Percentiles rank a stretch among this genome's conserved stretches.
phyloP scores from a whole-genome alignment of 768 basidiomycete species.

The Amanita rimosa region DNA sequence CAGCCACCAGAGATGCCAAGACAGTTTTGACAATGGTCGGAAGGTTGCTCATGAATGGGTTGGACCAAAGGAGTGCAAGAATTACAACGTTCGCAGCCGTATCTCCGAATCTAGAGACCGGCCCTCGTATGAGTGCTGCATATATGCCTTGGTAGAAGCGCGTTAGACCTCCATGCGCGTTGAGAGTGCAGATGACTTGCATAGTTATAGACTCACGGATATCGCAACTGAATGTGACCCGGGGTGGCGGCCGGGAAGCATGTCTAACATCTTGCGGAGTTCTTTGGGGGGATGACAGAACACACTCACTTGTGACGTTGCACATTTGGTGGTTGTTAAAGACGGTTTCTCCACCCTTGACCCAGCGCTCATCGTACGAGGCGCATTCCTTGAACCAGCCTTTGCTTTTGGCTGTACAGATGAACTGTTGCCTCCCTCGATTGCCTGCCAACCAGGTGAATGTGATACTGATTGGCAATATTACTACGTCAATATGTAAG shows the following conservation, averaged over 20 bases:
- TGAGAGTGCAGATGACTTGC: conserved; percentile 53
- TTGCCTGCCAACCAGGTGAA: too few relatives aligned
- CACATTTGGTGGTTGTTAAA: conserved; percentile 97
- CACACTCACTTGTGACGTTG: conserved; percentile 83
- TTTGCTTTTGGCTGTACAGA: too few relatives aligned
- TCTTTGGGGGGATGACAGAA: neutral
- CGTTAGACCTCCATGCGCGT: conserved; percentile 66
- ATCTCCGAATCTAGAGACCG: conserved; percentile 82
- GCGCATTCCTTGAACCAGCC: too few relatives aligned
- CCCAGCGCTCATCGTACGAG: too few relatives aligned
- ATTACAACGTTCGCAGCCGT: conserved; percentile 93
- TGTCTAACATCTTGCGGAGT: conserved; percentile 95
- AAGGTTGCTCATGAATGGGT: conserved; percentile 55
- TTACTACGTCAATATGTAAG: too few relatives aligned
- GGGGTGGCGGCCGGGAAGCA: conserved; percentile 83
- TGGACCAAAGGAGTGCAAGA: conserved; percentile 70
- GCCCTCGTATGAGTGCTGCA: conserved; percentile 83
- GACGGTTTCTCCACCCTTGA: conserved; percentile 86
- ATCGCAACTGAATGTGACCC: conserved; percentile 94
- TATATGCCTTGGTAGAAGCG: conserved; percentile 84
- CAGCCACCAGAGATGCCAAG: conserved; percentile 71
- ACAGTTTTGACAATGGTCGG: conserved; percentile 63
- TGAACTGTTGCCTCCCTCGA: too few relatives aligned
- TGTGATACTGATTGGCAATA: too few relatives aligned
- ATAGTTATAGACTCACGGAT: conserved; percentile 60